Percentiles rank a stretch among this genome's conserved stretches.
phyloP scores from a whole-genome alignment of 75 land plant species.

The Isoetes taiwanensis region DNA sequence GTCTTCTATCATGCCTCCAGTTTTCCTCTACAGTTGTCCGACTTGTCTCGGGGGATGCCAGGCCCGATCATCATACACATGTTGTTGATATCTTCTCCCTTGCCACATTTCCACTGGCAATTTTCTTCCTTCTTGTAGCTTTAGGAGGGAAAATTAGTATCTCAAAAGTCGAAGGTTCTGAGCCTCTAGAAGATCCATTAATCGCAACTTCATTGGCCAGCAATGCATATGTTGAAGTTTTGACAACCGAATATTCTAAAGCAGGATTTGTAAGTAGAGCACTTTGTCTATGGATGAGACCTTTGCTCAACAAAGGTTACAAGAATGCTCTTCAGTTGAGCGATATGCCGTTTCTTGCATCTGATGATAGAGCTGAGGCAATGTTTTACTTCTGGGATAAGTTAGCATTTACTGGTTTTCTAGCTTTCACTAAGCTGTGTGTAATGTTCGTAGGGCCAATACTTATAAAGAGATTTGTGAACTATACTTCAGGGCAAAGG shows the following conservation, averaged over 20 bases:
- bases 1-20: no score
- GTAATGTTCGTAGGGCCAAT: conserved; percentile 61
- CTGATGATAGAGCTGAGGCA: conserved; percentile 35
- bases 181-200: no score
- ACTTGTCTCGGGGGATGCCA: no score
- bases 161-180: no score
- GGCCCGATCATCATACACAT: no score
- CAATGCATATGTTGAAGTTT: no score
- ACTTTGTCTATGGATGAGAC: conserved; percentile 60
- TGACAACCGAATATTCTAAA: conserved; percentile 17
- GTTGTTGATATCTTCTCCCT: no score
- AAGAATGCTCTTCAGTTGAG: conserved; percentile 28
- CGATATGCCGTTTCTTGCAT: conserved; percentile 45
- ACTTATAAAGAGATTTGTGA: conserved; percentile 50
- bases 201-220: no score
- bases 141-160: no score
- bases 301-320: conserved; percentile 41
- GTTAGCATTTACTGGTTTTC: conserved; percentile 9
- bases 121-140: no score
- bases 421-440: conserved; percentile 35
- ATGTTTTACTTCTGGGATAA: conserved; percentile 26
- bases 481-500: conserved; percentile 16
- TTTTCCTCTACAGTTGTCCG: no score
- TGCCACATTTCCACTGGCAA: no score
- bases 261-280: conserved; percentile 38